Evolutionary conservation across 2,329 filamentous ascomycete species (phyloP), one percentile per base, ranked within the genome.

Genomic region (Talaromyces sp.): DNA sequence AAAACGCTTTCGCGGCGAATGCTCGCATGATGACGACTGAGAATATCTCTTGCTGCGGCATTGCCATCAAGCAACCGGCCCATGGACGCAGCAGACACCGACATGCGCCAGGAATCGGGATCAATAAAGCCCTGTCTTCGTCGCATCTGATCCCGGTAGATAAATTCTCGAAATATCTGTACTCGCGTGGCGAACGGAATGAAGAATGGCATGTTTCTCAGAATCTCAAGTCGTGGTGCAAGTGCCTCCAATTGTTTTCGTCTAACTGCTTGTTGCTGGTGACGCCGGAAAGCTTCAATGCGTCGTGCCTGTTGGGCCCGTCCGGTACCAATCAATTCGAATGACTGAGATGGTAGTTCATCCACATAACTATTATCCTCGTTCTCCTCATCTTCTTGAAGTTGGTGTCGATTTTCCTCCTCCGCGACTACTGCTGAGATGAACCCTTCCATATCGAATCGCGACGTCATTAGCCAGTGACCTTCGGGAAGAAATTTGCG

Each of bases 141-240:
- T 68, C 88, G 88, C 60, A 83, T 76, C 75, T 95, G 92, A 76
- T 99, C 95, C 4, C 93, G 82, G 35, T 86, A 79, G n/a, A 98
- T 91, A 71, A 98, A 98, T 72, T 97, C 88, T 35, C 93, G 87
- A 76, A 99, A 98, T 27, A 98, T 94, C 74, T 93, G 88, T 4
- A 99, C 95, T 56, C 95, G 84, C 0, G 91, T 95, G 43, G 91
- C 87, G 71, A 99, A 99, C 0, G 94, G 95, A 52, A 99, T 95
- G 69, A 94, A 91, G 75, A 98, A 99, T 0, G 95, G 95, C 88
- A 99, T 96, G 72, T 98, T 96, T 70, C 95, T 90, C 60, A 99
- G 79, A 5, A 99, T 91, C 73, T 97, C 93, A 10, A 97, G 82
- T 70, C 94, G 89, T 0, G 95, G 94, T 0, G 90, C 92, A 67